Base-by-base conservation (phyloP, 306 rosid genomes). In the Vigna trinervia region DNA sequence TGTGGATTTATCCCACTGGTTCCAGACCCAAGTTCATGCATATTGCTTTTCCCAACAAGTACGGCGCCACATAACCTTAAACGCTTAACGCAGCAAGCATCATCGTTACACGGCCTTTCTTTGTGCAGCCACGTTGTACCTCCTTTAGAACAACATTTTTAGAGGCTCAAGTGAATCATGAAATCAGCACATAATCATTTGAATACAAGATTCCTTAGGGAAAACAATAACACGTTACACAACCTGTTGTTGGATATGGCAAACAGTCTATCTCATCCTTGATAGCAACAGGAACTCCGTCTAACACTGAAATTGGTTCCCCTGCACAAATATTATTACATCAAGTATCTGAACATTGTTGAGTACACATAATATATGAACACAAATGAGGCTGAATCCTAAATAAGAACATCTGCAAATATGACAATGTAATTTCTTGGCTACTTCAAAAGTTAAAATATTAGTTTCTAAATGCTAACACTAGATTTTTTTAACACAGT, bases 11-110 rank as follows among this genome's bases (percentile, higher is more conserved):
- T 94, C 53, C 98, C 98, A 81, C 97, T 94, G 69, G 98, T 88
- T 84, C 98, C 98, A 36, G 94, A 82, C 6, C 98, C 98, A 82
- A 94, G 95, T 84, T 94, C 98, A 84, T 94, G 98, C 98, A 94
- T 94, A 82, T 94, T 94, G 79, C 95, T 90, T 78, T 94, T 94
- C 45, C 98, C 98, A 62, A 94, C 94, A 52, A 94, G 87, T 62
- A 92, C 64, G 41, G 96, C 93, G 5, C 98, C 98, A 1, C 97
- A 92, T 59, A 56, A 76, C 76, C 95, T 83, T 61, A 92, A 90
- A 69, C 90, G 86, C 86, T 88, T 83, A 51, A 94, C 93, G 66
- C 96, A 94, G 71, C 92, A 83, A 63, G 98, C 97, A 26, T 94
- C 98, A 46, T 85, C 89, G 8, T 60, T 78, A 69, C 96, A 94